Conservation (phyloP, 768 basidiomycete genomes). For the Suillus clintonianus region DNA sequence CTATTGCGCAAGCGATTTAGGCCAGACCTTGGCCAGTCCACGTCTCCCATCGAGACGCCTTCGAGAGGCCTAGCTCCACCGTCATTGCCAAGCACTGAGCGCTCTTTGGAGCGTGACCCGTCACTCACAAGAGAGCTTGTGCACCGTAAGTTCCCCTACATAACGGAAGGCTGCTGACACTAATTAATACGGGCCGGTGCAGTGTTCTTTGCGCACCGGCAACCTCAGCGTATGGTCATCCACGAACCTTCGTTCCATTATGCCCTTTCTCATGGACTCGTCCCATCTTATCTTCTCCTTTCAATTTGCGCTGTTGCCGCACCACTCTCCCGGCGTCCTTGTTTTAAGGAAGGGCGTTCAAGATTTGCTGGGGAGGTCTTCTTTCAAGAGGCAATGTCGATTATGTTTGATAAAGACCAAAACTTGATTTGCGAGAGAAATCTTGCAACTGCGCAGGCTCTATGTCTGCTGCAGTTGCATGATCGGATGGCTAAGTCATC, state of each 20-base stretch:
- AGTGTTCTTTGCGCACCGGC: slow-evolving; percentile 85
- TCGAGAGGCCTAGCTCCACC: slow-evolving; percentile 39
- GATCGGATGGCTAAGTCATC: slow-evolving; percentile 48
- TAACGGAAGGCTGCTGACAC: neutral
- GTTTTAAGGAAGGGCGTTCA: slow-evolving; percentile 54
- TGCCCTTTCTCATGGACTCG: slow-evolving; percentile 61
- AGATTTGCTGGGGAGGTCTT: slow-evolving; percentile 56
- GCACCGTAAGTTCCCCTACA: slow-evolving; percentile 51
- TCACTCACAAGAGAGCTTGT: slow-evolving; percentile 71
- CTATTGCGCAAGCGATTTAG: slow-evolving; percentile 53
- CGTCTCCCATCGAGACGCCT: slow-evolving; percentile 31
- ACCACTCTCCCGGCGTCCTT: slow-evolving; percentile 68
- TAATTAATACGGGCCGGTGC: slow-evolving; percentile 8
- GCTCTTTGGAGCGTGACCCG: slow-evolving; percentile 55
- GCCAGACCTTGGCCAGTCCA: slow-evolving; percentile 42
- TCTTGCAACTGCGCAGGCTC: slow-evolving; percentile 73
- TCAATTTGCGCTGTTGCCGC: slow-evolving; percentile 81
- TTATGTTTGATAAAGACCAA: slow-evolving; percentile 74
- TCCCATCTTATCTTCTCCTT: slow-evolving; percentile 71
- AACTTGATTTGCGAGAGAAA: slow-evolving; percentile 59
- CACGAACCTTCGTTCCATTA: slow-evolving; percentile 79
- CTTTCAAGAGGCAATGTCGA: slow-evolving; percentile 58
- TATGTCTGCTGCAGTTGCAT: slow-evolving; percentile 71
- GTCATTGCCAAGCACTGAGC: slow-evolving; percentile 38
- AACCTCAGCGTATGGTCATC: slow-evolving; percentile 73